phyloP scores from a whole-genome alignment of 805 yeast genomes.

The Myxozyma udenii region DNA sequence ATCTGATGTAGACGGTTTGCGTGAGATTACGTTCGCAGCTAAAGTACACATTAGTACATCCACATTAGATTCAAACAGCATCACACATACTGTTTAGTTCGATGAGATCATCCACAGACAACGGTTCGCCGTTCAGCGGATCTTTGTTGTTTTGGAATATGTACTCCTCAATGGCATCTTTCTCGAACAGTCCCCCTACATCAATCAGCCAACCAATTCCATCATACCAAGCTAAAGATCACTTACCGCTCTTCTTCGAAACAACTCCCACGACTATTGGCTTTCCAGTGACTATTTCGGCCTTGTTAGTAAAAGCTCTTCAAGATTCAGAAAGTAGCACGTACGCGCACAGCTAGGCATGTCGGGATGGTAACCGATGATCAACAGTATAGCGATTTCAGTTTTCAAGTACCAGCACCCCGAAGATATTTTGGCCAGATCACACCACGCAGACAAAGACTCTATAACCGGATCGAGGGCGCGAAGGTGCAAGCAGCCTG shows the following conservation, averaged over 20 bases:
- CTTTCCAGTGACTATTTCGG: constrained; percentile 59
- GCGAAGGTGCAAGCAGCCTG: too few relatives aligned
- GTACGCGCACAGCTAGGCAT: constrained; percentile 14
- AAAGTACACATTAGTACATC: background rate
- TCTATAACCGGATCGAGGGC: too few relatives aligned
- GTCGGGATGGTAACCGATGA: too few relatives aligned
- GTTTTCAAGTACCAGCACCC: too few relatives aligned
- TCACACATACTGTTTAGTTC: constrained; percentile 35
- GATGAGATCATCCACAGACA: constrained; percentile 58
- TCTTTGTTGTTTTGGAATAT: constrained; percentile 64
- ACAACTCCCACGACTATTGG: constrained; percentile 69
- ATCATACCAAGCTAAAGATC: background rate
- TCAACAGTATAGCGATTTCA: too few relatives aligned
- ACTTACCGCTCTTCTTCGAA: constrained; percentile 43
- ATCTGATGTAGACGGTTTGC: constrained; percentile 47
- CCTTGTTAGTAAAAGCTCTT: constrained; percentile 6
- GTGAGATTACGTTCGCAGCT: constrained; percentile 38
- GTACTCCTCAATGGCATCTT: constrained; percentile 56
- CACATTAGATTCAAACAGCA: background rate
- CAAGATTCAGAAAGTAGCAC: background rate
- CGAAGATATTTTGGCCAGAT: too few relatives aligned
- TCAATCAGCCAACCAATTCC: background rate
- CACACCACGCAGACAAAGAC: too few relatives aligned
- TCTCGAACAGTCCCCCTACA: constrained; percentile 70
- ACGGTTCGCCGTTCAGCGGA: constrained; percentile 67